Conservation (phyloP, 2,329 filamentous ascomycete species). For the Colletotrichum trifolii region DNA sequence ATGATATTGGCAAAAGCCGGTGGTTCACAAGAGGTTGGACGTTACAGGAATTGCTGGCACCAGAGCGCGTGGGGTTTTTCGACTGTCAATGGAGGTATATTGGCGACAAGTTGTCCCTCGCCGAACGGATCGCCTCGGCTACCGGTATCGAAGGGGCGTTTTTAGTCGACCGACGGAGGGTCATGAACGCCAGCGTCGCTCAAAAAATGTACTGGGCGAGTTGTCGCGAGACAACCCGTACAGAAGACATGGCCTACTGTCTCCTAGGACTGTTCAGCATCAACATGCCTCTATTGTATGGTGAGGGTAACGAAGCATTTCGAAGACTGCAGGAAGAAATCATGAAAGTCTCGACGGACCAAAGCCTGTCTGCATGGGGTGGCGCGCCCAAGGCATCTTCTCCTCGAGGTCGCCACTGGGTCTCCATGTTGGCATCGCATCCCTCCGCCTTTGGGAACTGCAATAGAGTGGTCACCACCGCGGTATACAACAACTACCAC, state of each 20-base stretch:
- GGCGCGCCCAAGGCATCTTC: neutral
- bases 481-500: neutral
- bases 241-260: constrained; percentile 41
- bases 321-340: constrained; percentile 31
- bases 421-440: neutral
- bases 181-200: constrained; percentile 37
- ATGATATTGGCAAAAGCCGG: constrained; percentile 28
- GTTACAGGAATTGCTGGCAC: constrained; percentile 41
- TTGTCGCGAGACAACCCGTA: constrained; percentile 34
- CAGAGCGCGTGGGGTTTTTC: constrained; percentile 38
- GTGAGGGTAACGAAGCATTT: constrained; percentile 40
- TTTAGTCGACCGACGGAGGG: neutral
- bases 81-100: constrained; percentile 30
- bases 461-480: neutral
- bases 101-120: constrained; percentile 2
- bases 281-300: constrained; percentile 42
- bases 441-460: neutral
- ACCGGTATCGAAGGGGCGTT: constrained; percentile 41
- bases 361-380: constrained; percentile 8
- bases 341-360: constrained; percentile 9
- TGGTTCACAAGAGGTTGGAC: constrained; percentile 42
- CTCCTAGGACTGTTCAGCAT: constrained; percentile 42
- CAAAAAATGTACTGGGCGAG: constrained; percentile 43
- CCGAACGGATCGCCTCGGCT: constrained; percentile 39
- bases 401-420: neutral